Conservation (phyloP, 177 flowering plant species). For the Vitis hybrid region DNA sequence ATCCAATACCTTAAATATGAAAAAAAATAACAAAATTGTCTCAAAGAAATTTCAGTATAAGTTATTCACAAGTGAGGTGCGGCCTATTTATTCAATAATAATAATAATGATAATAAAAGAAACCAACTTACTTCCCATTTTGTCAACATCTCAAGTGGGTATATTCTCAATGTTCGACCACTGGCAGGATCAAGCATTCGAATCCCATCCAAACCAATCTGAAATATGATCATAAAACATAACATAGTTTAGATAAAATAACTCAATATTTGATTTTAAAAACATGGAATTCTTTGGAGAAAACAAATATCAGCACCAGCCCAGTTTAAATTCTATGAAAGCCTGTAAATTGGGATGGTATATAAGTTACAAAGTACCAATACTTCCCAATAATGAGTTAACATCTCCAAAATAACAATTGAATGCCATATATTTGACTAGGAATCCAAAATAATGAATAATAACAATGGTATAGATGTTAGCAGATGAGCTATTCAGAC, state of each 20-base stretch:
- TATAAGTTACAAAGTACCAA: neutral
- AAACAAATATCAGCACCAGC: neutral
- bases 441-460: too few relatives aligned
- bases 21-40: neutral
- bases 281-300: too few relatives aligned
- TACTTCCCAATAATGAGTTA: neutral
- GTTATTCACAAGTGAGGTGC: neutral
- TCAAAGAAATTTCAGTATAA: neutral
- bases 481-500: too few relatives aligned
- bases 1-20: conserved; percentile 47
- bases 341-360: neutral
- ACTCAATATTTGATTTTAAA: too few relatives aligned
- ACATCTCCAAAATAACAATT: neutral
- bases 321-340: neutral
- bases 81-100: neutral
- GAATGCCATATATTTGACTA: neutral
- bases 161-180: conserved; percentile 74
- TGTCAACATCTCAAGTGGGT: conserved; percentile 84
- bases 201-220: conserved; percentile 98
- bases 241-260: neutral
- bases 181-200: conserved; percentile 91
- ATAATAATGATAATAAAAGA: neutral
- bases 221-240: conserved; percentile 7
- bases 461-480: too few relatives aligned
- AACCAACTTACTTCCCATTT: conserved; percentile 82